phyloP scores from a whole-genome alignment of 176 grass and related monocot genomes.

The Hordeum vulgare region DNA sequence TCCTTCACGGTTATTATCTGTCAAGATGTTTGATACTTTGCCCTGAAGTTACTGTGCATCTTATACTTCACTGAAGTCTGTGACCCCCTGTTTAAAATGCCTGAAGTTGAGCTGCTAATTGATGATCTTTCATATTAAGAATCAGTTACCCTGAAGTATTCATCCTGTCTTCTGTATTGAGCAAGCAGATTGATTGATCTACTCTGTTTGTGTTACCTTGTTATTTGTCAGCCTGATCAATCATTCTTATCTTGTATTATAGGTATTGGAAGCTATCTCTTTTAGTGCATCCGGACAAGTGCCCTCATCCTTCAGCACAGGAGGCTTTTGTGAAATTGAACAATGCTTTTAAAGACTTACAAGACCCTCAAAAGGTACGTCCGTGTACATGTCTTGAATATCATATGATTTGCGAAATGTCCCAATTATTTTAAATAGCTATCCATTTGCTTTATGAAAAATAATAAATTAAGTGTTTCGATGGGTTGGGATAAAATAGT shows the following conservation, averaged over 20 bases:
- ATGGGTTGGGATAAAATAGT: neutral
- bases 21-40: neutral
- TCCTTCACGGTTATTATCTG: neutral
- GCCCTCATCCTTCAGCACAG: constrained; percentile 88
- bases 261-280: constrained; percentile 99
- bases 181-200: neutral
- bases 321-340: constrained; percentile 88
- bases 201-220: neutral
- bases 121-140: neutral
- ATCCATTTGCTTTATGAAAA: neutral
- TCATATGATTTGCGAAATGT: neutral
- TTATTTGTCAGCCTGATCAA: neutral
- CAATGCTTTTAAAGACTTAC: constrained; percentile 92
- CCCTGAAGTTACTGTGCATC: neutral
- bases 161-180: neutral
- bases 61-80: neutral
- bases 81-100: neutral
- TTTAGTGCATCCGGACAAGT: constrained; percentile 93
- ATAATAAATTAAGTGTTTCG: neutral
- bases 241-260: constrained; percentile 9
- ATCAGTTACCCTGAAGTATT: neutral
- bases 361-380: constrained; percentile 82
- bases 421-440: neutral
- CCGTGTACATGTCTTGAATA: neutral
- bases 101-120: neutral